phyloP scores from a whole-genome alignment of 768 basidiomycete species.

The Trametes maxima region DNA sequence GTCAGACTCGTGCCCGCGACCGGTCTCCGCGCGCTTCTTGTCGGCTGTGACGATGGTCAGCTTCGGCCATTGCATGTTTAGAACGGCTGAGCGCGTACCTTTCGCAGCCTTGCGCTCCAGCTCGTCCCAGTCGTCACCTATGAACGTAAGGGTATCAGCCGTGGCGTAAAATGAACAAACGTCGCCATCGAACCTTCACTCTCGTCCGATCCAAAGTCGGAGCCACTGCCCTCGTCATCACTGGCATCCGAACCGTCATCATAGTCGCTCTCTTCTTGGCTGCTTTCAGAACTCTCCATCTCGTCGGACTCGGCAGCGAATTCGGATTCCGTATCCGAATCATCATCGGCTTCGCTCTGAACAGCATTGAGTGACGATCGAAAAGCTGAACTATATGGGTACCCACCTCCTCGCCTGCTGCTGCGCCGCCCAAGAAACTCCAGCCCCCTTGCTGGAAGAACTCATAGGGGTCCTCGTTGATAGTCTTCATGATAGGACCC shows the following conservation, averaged over 20 bases:
- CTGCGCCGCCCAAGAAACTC: constrained; percentile 79
- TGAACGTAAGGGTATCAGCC: neutral
- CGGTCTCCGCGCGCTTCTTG: constrained; percentile 43
- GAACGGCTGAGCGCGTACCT: constrained; percentile 46
- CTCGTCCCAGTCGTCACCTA: constrained; percentile 96
- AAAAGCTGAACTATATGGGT: neutral
- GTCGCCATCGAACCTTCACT: constrained; percentile 52
- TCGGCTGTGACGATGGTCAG: constrained; percentile 40
- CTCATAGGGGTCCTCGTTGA: constrained; percentile 92
- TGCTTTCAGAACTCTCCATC: constrained; percentile 43
- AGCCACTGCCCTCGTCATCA: constrained; percentile 63
- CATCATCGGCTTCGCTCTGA: constrained; percentile 64
- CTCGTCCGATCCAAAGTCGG: constrained; percentile 61
- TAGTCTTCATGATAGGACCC: constrained; percentile 98
- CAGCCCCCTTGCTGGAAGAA: constrained; percentile 98
- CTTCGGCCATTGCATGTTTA: neutral
- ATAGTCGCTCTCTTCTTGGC: constrained; percentile 57
- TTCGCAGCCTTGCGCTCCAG: constrained; percentile 90
- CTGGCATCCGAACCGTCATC: constrained; percentile 49
- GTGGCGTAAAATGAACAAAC: too few species aligned
- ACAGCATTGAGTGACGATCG: constrained; percentile 2
- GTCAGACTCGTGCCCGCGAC: constrained; percentile 40
- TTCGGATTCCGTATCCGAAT: constrained; percentile 67
- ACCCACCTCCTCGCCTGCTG: constrained; percentile 66
- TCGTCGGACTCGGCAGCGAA: constrained; percentile 56